Base-by-base conservation (phyloP, 306 rosid genomes). In the Citrullus colocynthis region DNA sequence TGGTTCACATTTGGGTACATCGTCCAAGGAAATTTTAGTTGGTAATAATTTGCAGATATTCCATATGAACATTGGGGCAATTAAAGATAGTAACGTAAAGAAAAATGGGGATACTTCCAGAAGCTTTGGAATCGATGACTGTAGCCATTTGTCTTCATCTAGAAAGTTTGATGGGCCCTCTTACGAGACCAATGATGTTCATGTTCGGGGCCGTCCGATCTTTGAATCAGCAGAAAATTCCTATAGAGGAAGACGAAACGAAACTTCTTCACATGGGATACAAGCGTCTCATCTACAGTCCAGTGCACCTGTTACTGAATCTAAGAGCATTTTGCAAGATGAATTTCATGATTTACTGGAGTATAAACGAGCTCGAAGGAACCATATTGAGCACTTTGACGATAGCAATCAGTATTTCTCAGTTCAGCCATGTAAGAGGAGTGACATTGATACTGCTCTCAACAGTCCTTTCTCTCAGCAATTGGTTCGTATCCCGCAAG, bases 401-500 rank as follows among this genome's bases (percentile, higher is more conserved):
- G 71, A 48, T 32, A 49, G 37, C 75, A 76, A 62, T 41, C 51
- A 66, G 30, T 71, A 44, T 71, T 24, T 44, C 41, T 20, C 49
- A 45, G 76, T 13, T 6, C 56, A 45, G 17, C 39, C 41, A 24
- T 63, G 76, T 65, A 66, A 21, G 39, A 76, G 76, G 13, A 67
- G 16, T 10, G 48, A 42, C 9, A 42, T 42, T 9, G 48, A 42
- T 42, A 12, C 48, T 42, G 12, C 12, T 0, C 48, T 10, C 3
- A 42, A 10, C 48, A 17, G 56, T 32, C 1, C 64, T 24, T 78
- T 8, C 18, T 54, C 56, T 75, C 51, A 30, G 30, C 73, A 76
- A 52, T 52, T 49, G 44, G 49, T 51, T n/a, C 36, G 59, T 34
- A 48, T 63, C 78, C 49, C 62, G 21, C 81, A 79, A 80, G 80